Evolutionary conservation across 1,139 yeast species (phyloP).

Genomic region (Arxiozyma heterogenica): DNA sequence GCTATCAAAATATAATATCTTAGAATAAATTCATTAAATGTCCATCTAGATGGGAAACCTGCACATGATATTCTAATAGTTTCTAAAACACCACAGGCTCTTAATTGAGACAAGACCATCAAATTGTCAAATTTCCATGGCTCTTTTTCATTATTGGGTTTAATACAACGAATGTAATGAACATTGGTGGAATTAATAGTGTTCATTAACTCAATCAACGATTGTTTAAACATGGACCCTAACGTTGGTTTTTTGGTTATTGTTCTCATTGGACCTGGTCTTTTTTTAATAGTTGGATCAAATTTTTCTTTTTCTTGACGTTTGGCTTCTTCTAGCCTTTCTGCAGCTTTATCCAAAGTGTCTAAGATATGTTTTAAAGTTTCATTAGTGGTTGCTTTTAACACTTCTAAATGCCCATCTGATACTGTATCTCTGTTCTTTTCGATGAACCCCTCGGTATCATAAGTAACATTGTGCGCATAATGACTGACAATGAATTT

Average conservation of each 20-base stretch:
- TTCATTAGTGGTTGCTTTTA: conserved; percentile 59
- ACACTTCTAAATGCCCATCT: conserved; percentile 86
- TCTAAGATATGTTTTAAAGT: conserved; percentile 58
- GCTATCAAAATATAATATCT: conserved; percentile 80
- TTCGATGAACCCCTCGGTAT: conserved; percentile 91
- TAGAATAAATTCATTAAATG: conserved; percentile 87
- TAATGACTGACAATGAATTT: conserved; percentile 91
- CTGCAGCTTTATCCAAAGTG: conserved; percentile 52
- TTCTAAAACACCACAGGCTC: conserved; percentile 98
- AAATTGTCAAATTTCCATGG: conserved; percentile 97
- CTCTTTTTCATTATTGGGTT: conserved; percentile 89
- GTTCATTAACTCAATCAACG: conserved; percentile 86
- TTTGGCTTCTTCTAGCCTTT: conserved; percentile 39
- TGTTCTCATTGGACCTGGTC: conserved; percentile 32
- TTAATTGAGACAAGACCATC: conserved; percentile 90
- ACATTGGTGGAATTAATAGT: conserved; percentile 94
- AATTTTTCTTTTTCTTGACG: conserved; percentile 33
- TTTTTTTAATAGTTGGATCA: conserved; percentile 32
- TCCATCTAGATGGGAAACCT: conserved; percentile 96
- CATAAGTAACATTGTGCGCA: conserved; percentile 91
- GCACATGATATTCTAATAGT: conserved; percentile 97
- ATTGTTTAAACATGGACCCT: conserved; percentile 89
- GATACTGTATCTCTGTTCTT: conserved; percentile 98
- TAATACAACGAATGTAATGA: conserved; percentile 95
- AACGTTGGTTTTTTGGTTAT: conserved; percentile 82